Conservation (phyloP, 495 filamentous ascomycete genomes). For the Aspergillus ostianus region DNA sequence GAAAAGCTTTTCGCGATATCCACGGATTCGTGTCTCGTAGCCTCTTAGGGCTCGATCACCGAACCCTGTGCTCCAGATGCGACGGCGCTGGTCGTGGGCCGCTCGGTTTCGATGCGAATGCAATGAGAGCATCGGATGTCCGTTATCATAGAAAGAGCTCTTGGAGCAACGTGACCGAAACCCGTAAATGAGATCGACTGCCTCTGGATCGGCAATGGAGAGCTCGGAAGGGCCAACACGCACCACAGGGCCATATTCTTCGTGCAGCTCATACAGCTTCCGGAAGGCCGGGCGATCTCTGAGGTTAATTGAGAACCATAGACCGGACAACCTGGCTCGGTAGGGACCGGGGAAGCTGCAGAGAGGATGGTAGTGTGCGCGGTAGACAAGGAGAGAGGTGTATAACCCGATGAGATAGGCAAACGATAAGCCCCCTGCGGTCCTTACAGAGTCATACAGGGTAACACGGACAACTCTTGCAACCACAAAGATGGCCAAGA, state of each 20-base stretch:
- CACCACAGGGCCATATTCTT: conserved; percentile 31
- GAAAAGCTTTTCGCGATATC: conserved; percentile 20
- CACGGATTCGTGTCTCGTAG: conserved; percentile 28
- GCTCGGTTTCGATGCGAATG: conserved; percentile 31
- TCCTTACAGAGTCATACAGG: too few relatives aligned
- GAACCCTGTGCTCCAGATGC: conserved; percentile 36
- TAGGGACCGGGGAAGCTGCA: conserved; percentile 29
- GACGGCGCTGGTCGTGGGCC: conserved; percentile 35
- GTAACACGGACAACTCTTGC: too few relatives aligned
- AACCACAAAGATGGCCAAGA: too few relatives aligned
- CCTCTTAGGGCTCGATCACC: conserved; percentile 29
- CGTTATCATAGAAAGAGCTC: conserved; percentile 35
- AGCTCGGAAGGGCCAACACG: conserved; percentile 30
- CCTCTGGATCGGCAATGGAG: conserved; percentile 33
- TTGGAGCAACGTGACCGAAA: conserved; percentile 32
- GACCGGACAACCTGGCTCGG: conserved; percentile 19
- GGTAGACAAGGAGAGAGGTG: conserved; percentile 29
- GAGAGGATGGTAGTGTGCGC: conserved; percentile 27
- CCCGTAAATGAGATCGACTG: conserved; percentile 32
- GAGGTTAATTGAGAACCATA: conserved; percentile 15
- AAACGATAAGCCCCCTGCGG: too few relatives aligned
- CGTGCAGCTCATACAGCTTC: conserved; percentile 25
- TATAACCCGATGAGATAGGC: conserved; percentile 29
- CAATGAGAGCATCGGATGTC: conserved; percentile 29
- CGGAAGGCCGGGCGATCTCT: conserved; percentile 13